Percentiles rank a stretch among this genome's conserved stretches.
Conservation (phyloP, 2,329 filamentous ascomycete genomes). For the Trichoderma citrinoviride region DNA sequence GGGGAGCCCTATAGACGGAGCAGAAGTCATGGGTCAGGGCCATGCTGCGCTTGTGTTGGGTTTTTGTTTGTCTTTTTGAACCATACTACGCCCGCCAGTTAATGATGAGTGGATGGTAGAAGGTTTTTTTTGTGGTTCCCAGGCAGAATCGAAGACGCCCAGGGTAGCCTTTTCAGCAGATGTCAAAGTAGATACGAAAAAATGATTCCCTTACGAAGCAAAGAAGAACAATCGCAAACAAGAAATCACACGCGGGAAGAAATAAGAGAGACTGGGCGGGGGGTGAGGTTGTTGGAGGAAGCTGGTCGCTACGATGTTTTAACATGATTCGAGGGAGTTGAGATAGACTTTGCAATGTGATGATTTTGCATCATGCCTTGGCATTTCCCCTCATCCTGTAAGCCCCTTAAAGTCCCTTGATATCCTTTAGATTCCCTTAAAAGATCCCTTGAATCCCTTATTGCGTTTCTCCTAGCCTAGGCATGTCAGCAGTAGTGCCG, state of each 20-base stretch:
- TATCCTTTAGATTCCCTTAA: background rate
- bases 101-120: background rate
- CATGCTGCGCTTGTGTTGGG: background rate
- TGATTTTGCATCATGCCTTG: background rate
- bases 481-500: too few relatives aligned
- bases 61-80: background rate
- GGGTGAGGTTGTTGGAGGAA: background rate
- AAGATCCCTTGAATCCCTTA: too few relatives aligned
- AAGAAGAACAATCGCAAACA: background rate
- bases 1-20: constrained; percentile 2
- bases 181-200: constrained; percentile 1
- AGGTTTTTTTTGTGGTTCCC: background rate
- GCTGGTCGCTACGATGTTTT: background rate
- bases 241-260: too few relatives aligned
- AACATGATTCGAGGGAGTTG: background rate
- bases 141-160: background rate
- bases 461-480: too few relatives aligned
- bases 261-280: background rate
- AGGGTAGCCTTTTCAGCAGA: background rate
- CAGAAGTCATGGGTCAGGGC: background rate
- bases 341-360: constrained; percentile 27
- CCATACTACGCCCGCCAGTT: constrained; percentile 1
- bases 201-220: constrained; percentile 1
- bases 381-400: background rate
- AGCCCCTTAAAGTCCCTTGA: too few relatives aligned